Evolutionary conservation across 306 rosid genomes (phyloP), one percentile per base, ranked within the genome.

Genomic region (barrel medic (Medicago truncatula)): DNA sequence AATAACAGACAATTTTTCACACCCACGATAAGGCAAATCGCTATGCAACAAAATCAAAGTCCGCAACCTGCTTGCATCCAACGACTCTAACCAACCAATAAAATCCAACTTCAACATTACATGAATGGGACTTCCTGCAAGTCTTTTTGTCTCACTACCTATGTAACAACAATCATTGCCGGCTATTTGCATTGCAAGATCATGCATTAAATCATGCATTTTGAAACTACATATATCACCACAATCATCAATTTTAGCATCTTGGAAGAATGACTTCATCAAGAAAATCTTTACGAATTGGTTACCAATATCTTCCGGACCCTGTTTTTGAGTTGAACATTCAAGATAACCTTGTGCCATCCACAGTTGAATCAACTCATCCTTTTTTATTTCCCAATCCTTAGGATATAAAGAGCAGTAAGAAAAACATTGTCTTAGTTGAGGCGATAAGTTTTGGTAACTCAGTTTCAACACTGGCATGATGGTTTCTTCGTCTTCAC

Each of bases 171-270:
- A 61, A 31, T 61, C 44, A 28, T n/a, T 15, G 0, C 67, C 67
- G 1, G 67, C 44, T 31, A 61, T 21, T 31, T 61, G 12, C 67
- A 31, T 61, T 2, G 67, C 67, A 0, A 61, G 43, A 34, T 61
- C 67, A 34, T 61, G 67, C 3, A 61, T 61, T 31, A 61, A 34
- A 31, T 61, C 67, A 15, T 61, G 67, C 44, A 61, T 61, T 61
- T 31, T 61, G 20, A 61, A 61, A 34, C 13, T 17, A 2, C 2
- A 0, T 7, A 13, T 5, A 13, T 8, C 2, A 7, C 20, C 7
- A 1, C 0, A 2, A 1, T 1, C 6, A 7, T 7, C 6, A 14
- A 7, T 0, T 31, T 6, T 0, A 13, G 21, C 67, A 34, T 62
- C 67, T 3, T 34, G 67, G 12, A 62, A 14, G 7, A 62, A 34